Evolutionary conservation across 2,329 filamentous ascomycete species (phyloP).

Genomic region (Herpomyces periplanetae): DNA sequence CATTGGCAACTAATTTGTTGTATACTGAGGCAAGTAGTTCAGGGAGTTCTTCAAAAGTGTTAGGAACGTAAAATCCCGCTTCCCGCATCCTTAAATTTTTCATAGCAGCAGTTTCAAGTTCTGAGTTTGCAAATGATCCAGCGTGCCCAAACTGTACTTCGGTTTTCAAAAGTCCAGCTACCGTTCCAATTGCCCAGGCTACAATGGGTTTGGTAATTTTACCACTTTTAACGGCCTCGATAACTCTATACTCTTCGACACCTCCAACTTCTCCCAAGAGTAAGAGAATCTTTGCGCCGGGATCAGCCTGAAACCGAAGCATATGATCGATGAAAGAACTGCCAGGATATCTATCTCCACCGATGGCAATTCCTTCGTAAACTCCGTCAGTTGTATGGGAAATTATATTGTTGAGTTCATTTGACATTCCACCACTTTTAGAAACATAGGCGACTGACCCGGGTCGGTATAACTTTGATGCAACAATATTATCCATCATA

Average conservation of each 20-base stretch:
- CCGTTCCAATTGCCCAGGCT: conserved; percentile 95
- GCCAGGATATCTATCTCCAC: conserved; percentile 90
- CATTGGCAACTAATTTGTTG: conserved; percentile 45
- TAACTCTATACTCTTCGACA: conserved; percentile 98
- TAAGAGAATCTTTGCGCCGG: conserved; percentile 84
- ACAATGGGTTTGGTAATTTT: conserved; percentile 92
- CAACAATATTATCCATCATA: conserved; percentile 99
- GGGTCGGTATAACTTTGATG: conserved; percentile 97
- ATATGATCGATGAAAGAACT: conserved; percentile 98
- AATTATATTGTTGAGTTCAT: conserved; percentile 99
- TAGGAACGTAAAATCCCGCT: conserved; percentile 66
- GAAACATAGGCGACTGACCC: conserved; percentile 96
- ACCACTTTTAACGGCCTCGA: conserved; percentile 80
- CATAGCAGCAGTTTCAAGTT: conserved; percentile 73
- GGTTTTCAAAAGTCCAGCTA: conserved; percentile 98
- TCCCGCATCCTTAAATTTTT: conserved; percentile 96
- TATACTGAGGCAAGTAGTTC: conserved; percentile 36
- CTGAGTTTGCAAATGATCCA: conserved; percentile 91
- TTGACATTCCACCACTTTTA: conserved; percentile 99
- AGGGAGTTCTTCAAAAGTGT: conserved; percentile 89
- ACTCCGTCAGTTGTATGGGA: conserved; percentile 86
- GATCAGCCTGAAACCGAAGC: conserved; percentile 77
- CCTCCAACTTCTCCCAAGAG: conserved; percentile 92
- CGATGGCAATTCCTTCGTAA: conserved; percentile 94
- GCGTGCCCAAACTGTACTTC: conserved; percentile 98